Conservation (phyloP, 2,329 filamentous ascomycete genomes). For the Peltaster fructicola region DNA sequence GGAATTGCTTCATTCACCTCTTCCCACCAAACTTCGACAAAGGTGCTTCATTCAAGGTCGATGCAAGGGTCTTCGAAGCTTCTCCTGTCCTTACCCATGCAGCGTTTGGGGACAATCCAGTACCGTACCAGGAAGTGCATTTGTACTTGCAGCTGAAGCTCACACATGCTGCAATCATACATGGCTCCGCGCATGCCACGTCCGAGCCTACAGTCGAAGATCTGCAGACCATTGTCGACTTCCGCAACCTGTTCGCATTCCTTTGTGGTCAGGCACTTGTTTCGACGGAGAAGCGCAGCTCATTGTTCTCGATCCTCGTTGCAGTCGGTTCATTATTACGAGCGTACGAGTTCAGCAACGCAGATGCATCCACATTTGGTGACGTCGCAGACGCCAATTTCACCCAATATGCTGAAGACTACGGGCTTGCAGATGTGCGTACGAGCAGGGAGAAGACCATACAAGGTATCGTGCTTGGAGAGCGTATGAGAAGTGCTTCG, state of each 20-base stretch:
- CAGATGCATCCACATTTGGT: constrained; percentile 46
- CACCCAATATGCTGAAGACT: constrained; percentile 57
- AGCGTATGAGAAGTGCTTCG: constrained; percentile 63
- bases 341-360: constrained; percentile 41
- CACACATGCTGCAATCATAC: no score
- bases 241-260: constrained; percentile 48
- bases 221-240: constrained; percentile 36
- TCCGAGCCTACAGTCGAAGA: constrained; percentile 28
- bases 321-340: constrained; percentile 39
- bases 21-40: constrained; percentile 39
- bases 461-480: constrained; percentile 74
- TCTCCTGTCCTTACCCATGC: constrained; percentile 38
- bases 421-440: constrained; percentile 61
- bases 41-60: constrained; percentile 42
- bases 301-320: constrained; percentile 43
- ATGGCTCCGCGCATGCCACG: constrained; percentile 18
- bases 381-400: constrained; percentile 48
- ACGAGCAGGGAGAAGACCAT: constrained; percentile 74
- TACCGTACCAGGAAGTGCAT: constrained; percentile 34
- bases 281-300: constrained; percentile 36
- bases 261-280: constrained; percentile 43
- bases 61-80: constrained; percentile 40
- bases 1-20: constrained; percentile 46
- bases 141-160: constrained; percentile 42
- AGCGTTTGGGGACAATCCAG: constrained; percentile 31